phyloP scores from a whole-genome alignment of 768 basidiomycete species.

The Boletellus ananiceps region DNA sequence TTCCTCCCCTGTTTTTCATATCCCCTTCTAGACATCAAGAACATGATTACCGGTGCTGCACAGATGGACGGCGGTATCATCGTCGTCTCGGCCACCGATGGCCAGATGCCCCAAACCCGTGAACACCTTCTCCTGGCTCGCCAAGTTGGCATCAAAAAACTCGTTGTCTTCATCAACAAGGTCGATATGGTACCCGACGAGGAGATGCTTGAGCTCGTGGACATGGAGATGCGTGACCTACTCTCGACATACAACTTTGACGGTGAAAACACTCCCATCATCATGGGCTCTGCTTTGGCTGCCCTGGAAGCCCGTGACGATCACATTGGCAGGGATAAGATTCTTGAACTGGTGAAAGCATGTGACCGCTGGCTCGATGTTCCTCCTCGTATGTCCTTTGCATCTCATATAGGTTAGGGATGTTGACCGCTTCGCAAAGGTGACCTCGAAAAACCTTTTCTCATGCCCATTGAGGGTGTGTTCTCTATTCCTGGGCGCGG shows the following conservation, averaged over 20 bases:
- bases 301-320: constrained; percentile 85
- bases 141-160: constrained; percentile 95
- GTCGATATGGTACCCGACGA: constrained; percentile 94
- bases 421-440: constrained; percentile 40
- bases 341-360: constrained; percentile 74
- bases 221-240: constrained; percentile 99
- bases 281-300: constrained; percentile 95
- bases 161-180: constrained; percentile 99
- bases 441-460: constrained; percentile 97
- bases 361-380: constrained; percentile 96
- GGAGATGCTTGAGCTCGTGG: constrained; percentile 98
- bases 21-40: constrained; percentile 72
- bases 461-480: constrained; percentile 92
- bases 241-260: constrained; percentile 91
- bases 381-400: constrained; percentile 64
- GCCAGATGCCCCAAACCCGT: constrained; percentile 99
- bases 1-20: constrained; percentile 2
- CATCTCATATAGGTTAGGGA: background rate
- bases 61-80: constrained; percentile 97
- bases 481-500: constrained; percentile 99
- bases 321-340: constrained; percentile 75
- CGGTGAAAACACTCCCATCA: constrained; percentile 95
- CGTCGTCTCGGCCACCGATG: constrained; percentile 97
- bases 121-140: constrained; percentile 97
- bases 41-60: constrained; percentile 99